Conservation (phyloP, 1,284 basidiomycete species). For the Austropuccinia psidii region DNA sequence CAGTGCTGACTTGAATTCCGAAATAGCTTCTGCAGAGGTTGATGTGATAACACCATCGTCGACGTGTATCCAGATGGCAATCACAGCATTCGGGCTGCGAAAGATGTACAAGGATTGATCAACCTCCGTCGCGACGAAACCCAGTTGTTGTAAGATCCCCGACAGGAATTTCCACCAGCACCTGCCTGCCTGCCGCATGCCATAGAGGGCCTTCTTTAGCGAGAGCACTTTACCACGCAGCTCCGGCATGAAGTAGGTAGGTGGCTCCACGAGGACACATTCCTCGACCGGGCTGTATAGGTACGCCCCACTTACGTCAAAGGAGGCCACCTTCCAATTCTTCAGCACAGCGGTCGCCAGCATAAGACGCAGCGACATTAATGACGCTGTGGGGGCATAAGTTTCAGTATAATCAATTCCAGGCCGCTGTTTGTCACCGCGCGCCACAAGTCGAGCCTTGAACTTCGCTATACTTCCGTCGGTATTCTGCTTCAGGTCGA, state of each 20-base stretch:
- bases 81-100: neutral
- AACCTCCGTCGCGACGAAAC: neutral
- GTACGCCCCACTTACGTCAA: neutral
- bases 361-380: neutral
- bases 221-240: neutral
- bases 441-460: neutral
- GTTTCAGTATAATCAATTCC: neutral
- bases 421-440: neutral
- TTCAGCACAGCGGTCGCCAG: neutral
- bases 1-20: too few relatives aligned
- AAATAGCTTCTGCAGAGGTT: too few relatives aligned
- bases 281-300: neutral
- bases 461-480: neutral
- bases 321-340: neutral
- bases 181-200: neutral
- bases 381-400: neutral
- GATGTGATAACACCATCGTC: neutral
- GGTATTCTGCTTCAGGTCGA: neutral
- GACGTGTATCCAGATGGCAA: neutral
- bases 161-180: conserved; percentile 20
- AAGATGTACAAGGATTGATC: neutral
- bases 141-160: neutral
- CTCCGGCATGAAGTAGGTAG: neutral
- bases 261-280: neutral
- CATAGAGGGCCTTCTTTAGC: neutral